phyloP scores from a whole-genome alignment of 2,329 filamentous ascomycete species.

The Trichoderma hamatum region DNA sequence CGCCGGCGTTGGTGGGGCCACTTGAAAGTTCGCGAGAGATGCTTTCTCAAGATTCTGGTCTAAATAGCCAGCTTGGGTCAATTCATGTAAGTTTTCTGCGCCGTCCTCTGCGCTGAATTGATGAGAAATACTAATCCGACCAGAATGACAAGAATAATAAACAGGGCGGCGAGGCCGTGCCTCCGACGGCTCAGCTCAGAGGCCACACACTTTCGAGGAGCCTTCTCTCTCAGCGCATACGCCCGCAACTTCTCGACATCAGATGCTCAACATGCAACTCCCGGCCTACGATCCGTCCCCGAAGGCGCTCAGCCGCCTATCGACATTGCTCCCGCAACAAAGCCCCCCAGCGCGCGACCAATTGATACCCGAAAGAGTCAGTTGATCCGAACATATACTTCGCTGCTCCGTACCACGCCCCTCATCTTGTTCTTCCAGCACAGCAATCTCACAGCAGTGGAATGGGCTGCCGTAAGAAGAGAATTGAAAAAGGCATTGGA shows the following conservation, averaged over 20 bases:
- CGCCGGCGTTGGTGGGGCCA: neutral
- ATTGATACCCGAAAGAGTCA: slow-evolving; percentile 90
- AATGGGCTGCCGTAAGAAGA: slow-evolving; percentile 54
- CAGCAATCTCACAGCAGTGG: slow-evolving; percentile 69
- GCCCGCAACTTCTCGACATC: slow-evolving; percentile 37
- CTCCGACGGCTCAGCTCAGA: slow-evolving; percentile 29
- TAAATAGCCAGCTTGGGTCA: neutral
- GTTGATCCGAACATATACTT: slow-evolving; percentile 82
- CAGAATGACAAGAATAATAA: slow-evolving; percentile 33
- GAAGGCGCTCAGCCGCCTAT: slow-evolving; percentile 43
- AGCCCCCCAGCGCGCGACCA: slow-evolving; percentile 85
- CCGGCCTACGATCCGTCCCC: slow-evolving; percentile 19
- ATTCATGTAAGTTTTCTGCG: neutral
- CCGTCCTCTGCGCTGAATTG: too few species aligned
- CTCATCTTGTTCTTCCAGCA: slow-evolving; percentile 81
- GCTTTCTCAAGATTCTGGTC: slow-evolving; percentile 1
- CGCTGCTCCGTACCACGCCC: slow-evolving; percentile 81
- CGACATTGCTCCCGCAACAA: slow-evolving; percentile 64
- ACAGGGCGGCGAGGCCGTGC: slow-evolving; percentile 30
- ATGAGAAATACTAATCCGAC: neutral
- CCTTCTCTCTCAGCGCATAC: slow-evolving; percentile 31
- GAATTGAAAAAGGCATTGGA: slow-evolving; percentile 49
- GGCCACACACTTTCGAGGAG: slow-evolving; percentile 14
- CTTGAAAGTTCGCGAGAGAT: slow-evolving; percentile 21
- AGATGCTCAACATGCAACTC: slow-evolving; percentile 33